Evolutionary conservation across 2,329 filamentous ascomycete species (phyloP).

Genomic region (Clonostachys chloroleuca): DNA sequence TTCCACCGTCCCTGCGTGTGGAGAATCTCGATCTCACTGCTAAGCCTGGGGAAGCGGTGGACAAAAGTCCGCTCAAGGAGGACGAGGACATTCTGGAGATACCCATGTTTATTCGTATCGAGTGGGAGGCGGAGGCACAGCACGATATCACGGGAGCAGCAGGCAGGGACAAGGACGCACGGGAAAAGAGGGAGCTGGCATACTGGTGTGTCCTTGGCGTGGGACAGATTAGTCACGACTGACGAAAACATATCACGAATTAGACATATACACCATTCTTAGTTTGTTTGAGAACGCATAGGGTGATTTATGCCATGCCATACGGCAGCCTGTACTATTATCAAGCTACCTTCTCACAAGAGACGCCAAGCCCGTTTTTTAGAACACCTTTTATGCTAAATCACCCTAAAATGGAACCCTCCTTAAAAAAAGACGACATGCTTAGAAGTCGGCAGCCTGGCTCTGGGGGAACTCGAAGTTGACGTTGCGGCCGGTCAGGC

Average conservation of each 20-base stretch:
- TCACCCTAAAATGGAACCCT: background rate
- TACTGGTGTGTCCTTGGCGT: slow-evolving; percentile 95
- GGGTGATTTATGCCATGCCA: slow-evolving; percentile 24
- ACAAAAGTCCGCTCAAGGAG: slow-evolving; percentile 44
- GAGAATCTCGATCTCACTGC: slow-evolving; percentile 23
- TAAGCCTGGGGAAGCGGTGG: slow-evolving; percentile 27
- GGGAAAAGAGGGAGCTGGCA: slow-evolving; percentile 81
- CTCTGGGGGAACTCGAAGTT: slow-evolving; percentile 97
- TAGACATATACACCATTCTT: slow-evolving; percentile 7
- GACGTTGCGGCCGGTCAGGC: slow-evolving; percentile 92
- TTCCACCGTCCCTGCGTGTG: slow-evolving; percentile 54
- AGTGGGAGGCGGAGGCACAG: slow-evolving; percentile 75
- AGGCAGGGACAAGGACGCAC: slow-evolving; percentile 53
- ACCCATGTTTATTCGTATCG: slow-evolving; percentile 86
- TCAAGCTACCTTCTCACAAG: slow-evolving; percentile 43
- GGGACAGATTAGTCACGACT: slow-evolving; percentile 65
- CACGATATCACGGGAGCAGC: slow-evolving; percentile 56
- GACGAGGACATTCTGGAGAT: slow-evolving; percentile 76
- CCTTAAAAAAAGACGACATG: slow-evolving; percentile 6
- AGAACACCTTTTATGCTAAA: slow-evolving; percentile 17
- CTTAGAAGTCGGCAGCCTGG: slow-evolving; percentile 15
- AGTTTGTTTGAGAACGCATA: slow-evolving; percentile 2
- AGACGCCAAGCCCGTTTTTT: slow-evolving; percentile 45
- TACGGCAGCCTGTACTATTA: slow-evolving; percentile 38
- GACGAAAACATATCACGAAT: slow-evolving; percentile 2